Conservation (phyloP, 2,329 filamentous ascomycete species). For the Passalora sequoiae region DNA sequence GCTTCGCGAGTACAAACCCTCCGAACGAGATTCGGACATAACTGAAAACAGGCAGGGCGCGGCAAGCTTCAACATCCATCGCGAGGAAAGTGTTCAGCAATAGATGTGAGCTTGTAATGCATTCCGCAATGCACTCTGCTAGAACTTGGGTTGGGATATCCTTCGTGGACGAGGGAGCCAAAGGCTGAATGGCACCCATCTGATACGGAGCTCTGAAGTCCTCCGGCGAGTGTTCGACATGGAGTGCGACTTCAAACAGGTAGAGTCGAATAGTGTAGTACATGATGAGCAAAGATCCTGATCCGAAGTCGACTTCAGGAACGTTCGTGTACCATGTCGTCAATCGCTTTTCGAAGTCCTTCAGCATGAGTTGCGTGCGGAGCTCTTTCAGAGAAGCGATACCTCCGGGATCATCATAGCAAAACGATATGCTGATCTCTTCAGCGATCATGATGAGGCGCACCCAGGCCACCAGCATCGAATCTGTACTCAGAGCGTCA, state of each 20-base stretch:
- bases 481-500: constrained; percentile 54
- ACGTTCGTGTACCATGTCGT: constrained; percentile 56
- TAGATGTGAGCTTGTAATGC: constrained; percentile 60
- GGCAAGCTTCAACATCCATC: constrained; percentile 55
- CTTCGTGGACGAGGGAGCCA: constrained; percentile 29
- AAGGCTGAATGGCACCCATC: constrained; percentile 44
- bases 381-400: constrained; percentile 54
- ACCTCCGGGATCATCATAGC: constrained; percentile 58
- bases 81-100: constrained; percentile 61
- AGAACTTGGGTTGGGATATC: constrained; percentile 50
- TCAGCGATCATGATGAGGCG: constrained; percentile 61
- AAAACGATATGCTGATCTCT: constrained; percentile 62
- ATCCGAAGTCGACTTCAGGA: constrained; percentile 28
- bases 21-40: constrained; percentile 69
- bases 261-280: constrained; percentile 65
- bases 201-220: constrained; percentile 47
- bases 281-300: constrained; percentile 59
- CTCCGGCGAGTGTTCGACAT: constrained; percentile 56
- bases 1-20: constrained; percentile 66
- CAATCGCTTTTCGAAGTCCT: constrained; percentile 60
- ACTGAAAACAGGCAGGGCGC: constrained; percentile 64
- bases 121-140: constrained; percentile 62
- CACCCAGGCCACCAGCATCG: constrained; percentile 55
- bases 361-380: constrained; percentile 60
- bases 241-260: constrained; percentile 70